Conservation (phyloP, 2,329 filamentous ascomycete genomes). For the Ophioceras dolichostomum region DNA sequence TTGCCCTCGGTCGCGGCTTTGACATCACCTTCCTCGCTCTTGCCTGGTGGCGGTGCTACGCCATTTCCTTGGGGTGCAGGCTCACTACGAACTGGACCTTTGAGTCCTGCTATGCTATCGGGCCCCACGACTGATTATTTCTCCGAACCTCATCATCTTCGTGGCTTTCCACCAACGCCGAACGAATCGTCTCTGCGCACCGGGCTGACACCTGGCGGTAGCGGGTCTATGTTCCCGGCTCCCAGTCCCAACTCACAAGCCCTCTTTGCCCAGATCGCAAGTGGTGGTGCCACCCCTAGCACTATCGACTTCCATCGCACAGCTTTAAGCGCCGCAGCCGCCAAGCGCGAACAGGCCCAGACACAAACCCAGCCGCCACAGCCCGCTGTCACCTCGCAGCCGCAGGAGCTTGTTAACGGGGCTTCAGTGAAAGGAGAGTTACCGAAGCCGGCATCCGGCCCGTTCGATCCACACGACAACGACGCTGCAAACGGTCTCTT, state of each 20-base stretch:
- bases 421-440: conserved; percentile 32
- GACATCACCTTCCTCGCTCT: conserved; percentile 75
- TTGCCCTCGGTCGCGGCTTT: conserved; percentile 82
- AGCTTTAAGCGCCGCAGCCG: conserved; percentile 67
- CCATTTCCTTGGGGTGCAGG: conserved; percentile 71
- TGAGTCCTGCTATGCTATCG: conserved; percentile 95
- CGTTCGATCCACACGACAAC: conserved; percentile 82
- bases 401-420: conserved; percentile 33
- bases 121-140: conserved; percentile 84
- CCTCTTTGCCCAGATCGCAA: conserved; percentile 66
- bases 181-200: conserved; percentile 92
- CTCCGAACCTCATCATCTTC: conserved; percentile 62
- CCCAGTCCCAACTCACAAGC: conserved; percentile 80
- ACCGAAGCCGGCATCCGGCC: conserved; percentile 44
- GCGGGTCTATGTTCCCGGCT: conserved; percentile 93
- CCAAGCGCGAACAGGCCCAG: conserved; percentile 41
- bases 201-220: conserved; percentile 85
- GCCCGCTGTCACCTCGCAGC: conserved; percentile 35
- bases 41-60: conserved; percentile 60
- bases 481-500: conserved; percentile 92
- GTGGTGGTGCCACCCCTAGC: conserved; percentile 74
- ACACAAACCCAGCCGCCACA: conserved; percentile 18
- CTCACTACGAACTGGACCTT: conserved; percentile 78
- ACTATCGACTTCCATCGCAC: conserved; percentile 93
- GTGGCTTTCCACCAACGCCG: conserved; percentile 81